phyloP scores from a whole-genome alignment of 257 asterid species.

The Penstemon davidsonii region DNA sequence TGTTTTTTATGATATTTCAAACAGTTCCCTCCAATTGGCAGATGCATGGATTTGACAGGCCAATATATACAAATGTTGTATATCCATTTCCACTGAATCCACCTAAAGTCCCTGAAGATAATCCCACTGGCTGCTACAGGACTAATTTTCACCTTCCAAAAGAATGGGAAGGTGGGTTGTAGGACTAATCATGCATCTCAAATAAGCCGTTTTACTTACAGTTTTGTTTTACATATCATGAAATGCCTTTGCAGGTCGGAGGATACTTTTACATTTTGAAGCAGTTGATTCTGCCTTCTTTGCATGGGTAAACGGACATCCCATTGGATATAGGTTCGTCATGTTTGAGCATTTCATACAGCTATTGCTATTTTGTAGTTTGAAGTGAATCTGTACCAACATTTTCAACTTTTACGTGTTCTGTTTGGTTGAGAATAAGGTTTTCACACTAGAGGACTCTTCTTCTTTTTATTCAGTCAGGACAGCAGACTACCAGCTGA shows the following conservation, averaged over 20 bases:
- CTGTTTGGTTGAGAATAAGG: slow-evolving; percentile 3
- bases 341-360: slow-evolving; percentile 16
- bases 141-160: slow-evolving; percentile 74
- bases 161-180: slow-evolving; percentile 87
- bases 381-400: not conserved
- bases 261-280: slow-evolving; percentile 91
- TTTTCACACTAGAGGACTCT: slow-evolving; percentile 18
- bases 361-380: slow-evolving; percentile 11
- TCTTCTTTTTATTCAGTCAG: slow-evolving; percentile 57
- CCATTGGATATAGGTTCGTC: slow-evolving; percentile 87
- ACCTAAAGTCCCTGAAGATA: slow-evolving; percentile 90
- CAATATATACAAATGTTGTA: slow-evolving; percentile 77
- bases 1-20: slow-evolving; percentile 30
- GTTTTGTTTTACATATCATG: slow-evolving; percentile 11
- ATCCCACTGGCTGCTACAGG: slow-evolving; percentile 98
- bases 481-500: slow-evolving; percentile 98
- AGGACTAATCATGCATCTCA: not conserved
- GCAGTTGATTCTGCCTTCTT: slow-evolving; percentile 97
- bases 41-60: slow-evolving; percentile 94
- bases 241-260: slow-evolving; percentile 66
- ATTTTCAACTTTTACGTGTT: slow-evolving; percentile 5
- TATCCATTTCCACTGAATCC: slow-evolving; percentile 92
- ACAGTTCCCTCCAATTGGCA: slow-evolving; percentile 99
- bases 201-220: slow-evolving; percentile 13
- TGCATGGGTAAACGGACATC: slow-evolving; percentile 92